phyloP scores from a whole-genome alignment of 768 basidiomycete genomes.

The Termitomyces sp. region DNA sequence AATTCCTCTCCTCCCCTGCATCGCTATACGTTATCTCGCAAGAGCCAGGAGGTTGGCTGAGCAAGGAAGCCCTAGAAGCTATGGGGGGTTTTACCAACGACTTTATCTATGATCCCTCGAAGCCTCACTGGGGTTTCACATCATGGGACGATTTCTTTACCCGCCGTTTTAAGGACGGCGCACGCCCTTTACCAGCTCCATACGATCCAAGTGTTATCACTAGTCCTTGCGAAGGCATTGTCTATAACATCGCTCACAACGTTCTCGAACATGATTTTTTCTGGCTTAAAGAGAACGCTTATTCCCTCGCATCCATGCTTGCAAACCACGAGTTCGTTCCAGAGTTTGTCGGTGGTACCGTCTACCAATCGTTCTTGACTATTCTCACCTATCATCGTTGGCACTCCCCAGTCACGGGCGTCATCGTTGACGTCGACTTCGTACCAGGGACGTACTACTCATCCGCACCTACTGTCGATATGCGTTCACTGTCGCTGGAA shows the following conservation, averaged over 20 bases:
- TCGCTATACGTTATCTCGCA: conserved; percentile 19
- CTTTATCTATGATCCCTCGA: conserved; percentile 3
- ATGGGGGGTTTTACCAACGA: conserved; percentile 5
- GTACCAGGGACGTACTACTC: conserved; percentile 51
- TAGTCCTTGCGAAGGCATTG: conserved; percentile 43
- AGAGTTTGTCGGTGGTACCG: not conserved
- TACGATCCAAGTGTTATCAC: conserved; percentile 28
- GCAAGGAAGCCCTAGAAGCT: conserved; percentile 11
- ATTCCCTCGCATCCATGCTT: conserved; percentile 48
- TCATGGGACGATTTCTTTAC: conserved; percentile 23
- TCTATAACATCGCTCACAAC: conserved; percentile 34
- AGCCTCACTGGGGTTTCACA: conserved; percentile 6
- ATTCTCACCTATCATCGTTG: conserved; percentile 3
- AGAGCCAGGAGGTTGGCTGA: conserved; percentile 43
- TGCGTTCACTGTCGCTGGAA: conserved; percentile 14
- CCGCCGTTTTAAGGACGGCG: conserved; percentile 22
- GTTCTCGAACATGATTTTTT: conserved; percentile 37
- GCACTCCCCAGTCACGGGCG: not conserved
- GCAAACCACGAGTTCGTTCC: conserved; percentile 24
- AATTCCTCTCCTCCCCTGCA: conserved; percentile 37
- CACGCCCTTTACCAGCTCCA: conserved; percentile 29
- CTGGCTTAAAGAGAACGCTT: conserved; percentile 50
- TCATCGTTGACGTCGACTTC: conserved; percentile 26
- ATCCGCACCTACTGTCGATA: conserved; percentile 20
- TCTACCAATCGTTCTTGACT: not conserved